These are phyloP conservation scores for Hypoxylon cercidicola DNA, from an alignment of 495 filamentous ascomycete species.

Conservation along the genomic window DNA sequence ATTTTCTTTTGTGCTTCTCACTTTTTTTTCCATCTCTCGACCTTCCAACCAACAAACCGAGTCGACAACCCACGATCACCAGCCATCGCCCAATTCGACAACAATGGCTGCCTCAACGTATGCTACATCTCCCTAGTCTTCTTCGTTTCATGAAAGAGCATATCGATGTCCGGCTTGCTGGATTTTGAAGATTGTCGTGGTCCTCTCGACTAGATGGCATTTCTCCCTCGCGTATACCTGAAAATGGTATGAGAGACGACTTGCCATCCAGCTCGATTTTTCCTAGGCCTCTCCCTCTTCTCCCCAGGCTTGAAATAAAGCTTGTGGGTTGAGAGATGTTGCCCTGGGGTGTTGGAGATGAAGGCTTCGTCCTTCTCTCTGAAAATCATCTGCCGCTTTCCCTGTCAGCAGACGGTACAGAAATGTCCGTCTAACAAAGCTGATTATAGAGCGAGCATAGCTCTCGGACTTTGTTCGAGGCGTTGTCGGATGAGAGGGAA, in stretches of 20 bases:
- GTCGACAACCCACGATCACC: conserved; percentile 46
- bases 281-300: conserved; percentile 69
- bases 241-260: conserved; percentile 45
- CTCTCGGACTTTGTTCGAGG: conserved; percentile 74
- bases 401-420: conserved; percentile 19
- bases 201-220: conserved; percentile 78
- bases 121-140: conserved; percentile 58
- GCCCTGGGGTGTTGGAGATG: conserved; percentile 80
- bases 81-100: conserved; percentile 54
- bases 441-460: conserved; percentile 51
- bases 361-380: conserved; percentile 78
- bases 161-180: conserved; percentile 64
- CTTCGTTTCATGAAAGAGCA: conserved; percentile 55
- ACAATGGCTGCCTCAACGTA: conserved; percentile 74
- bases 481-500: conserved; percentile 80
- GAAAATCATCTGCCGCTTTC: conserved; percentile 79
- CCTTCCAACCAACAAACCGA: conserved; percentile 28
- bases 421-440: conserved; percentile 28
- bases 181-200: conserved; percentile 73
- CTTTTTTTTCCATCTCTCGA: conserved; percentile 14
- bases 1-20: conserved; percentile 25
- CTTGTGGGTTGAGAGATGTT: conserved; percentile 62
- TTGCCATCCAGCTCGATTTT: conserved; percentile 82
- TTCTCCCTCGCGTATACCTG: conserved; percentile 36
- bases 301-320: conserved; percentile 57